These are phyloP conservation scores for Papiliotrema nemorosa DNA, from an alignment of 1,284 basidiomycete genomes.

Conservation along the genomic window DNA sequence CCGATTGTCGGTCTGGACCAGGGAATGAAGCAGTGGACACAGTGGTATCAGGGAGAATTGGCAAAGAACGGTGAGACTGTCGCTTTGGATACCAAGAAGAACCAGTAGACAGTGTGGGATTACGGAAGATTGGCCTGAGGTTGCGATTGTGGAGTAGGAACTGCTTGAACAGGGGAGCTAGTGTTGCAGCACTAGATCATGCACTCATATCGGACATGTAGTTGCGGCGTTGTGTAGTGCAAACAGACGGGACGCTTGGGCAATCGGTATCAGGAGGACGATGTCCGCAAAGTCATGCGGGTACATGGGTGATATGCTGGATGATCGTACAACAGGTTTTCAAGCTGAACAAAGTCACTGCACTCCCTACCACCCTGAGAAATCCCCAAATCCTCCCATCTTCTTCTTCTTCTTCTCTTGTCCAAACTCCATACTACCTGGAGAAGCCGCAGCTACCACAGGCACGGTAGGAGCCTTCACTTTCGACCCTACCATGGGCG, in stretches of 20 bases:
- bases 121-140: not conserved
- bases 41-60: slow-evolving; percentile 42
- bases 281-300: too few relatives aligned
- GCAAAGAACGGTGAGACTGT: slow-evolving; percentile 22
- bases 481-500: not conserved
- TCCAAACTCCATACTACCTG: slow-evolving; percentile 31
- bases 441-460: not conserved
- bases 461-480: not conserved
- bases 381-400: slow-evolving; percentile 51
- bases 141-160: not conserved
- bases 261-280: too few relatives aligned
- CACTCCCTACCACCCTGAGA: slow-evolving; percentile 40
- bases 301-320: too few relatives aligned
- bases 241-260: too few relatives aligned
- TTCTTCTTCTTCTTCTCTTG: slow-evolving; percentile 49
- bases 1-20: slow-evolving; percentile 87
- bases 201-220: too few relatives aligned
- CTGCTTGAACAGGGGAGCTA: not conserved
- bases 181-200: too few relatives aligned
- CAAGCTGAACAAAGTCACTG: too few relatives aligned
- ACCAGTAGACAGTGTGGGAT: slow-evolving; percentile 22
- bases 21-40: slow-evolving; percentile 63
- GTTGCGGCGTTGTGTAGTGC: too few relatives aligned
- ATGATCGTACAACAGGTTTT: too few relatives aligned
- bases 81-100: slow-evolving; percentile 26